These are phyloP conservation scores for Neurospora sp. DNA, from an alignment of 495 filamentous ascomycete genomes.

Conservation along the genomic window DNA sequence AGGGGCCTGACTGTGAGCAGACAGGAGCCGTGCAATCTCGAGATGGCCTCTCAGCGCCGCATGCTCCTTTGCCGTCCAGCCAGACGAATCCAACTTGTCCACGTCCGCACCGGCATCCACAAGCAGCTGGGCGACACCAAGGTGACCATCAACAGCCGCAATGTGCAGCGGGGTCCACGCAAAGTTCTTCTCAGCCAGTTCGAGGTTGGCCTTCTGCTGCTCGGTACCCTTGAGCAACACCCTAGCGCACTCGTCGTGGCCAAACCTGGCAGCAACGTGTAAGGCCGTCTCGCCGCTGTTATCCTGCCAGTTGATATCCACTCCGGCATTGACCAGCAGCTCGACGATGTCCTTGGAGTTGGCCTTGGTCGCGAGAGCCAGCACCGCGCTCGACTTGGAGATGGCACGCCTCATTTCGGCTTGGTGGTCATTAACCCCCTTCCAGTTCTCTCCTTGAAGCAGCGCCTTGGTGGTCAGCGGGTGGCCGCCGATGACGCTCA, in stretches of 20 bases:
- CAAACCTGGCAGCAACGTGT: constrained; percentile 85
- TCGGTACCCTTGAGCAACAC: constrained; percentile 60
- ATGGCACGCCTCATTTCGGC: constrained; percentile 54
- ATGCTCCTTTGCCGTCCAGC: constrained; percentile 93
- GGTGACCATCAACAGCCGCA: constrained; percentile 77
- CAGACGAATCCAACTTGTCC: constrained; percentile 66
- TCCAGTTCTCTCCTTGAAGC: constrained; percentile 68
- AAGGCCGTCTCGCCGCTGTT: constrained; percentile 87
- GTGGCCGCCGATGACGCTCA: constrained; percentile 88
- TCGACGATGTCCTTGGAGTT: constrained; percentile 76
- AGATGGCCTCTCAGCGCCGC: constrained; percentile 83
- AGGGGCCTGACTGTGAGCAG: constrained; percentile 19
- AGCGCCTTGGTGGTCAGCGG: constrained; percentile 72
- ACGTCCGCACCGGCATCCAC: constrained; percentile 67
- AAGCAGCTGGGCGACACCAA: constrained; percentile 58
- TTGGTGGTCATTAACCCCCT: constrained; percentile 47
- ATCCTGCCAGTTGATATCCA: constrained; percentile 92
- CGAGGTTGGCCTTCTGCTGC: constrained; percentile 61
- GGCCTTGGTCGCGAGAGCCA: constrained; percentile 77
- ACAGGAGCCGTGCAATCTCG: constrained; percentile 59
- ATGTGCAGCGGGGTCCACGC: constrained; percentile 91
- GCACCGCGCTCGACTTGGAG: constrained; percentile 78
- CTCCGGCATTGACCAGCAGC: constrained; percentile 79
- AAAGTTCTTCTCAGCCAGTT: constrained; percentile 74
- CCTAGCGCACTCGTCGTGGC: constrained; percentile 67